Percentiles rank a stretch among this genome's conserved stretches.
These are phyloP conservation scores for Helianthus annuus DNA, from an alignment of 129 eudicot genomes.

Conservation along the genomic window DNA sequence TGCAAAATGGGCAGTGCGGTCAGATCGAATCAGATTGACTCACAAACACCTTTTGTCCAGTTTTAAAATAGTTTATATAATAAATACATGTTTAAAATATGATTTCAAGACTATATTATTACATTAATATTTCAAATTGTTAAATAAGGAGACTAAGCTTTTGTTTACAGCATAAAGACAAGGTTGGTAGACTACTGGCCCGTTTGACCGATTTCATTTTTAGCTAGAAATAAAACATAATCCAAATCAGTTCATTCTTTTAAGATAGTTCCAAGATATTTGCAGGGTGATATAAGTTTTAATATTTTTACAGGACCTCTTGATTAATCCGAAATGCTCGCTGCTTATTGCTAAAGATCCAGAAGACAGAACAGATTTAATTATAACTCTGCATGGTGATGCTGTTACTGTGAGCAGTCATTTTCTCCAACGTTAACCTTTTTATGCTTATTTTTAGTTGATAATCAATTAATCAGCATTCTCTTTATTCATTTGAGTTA, in stretches of 20 bases:
- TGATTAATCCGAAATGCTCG: slow-evolving; percentile 80
- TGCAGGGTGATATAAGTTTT: slow-evolving; percentile 1
- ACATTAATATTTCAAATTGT: neutral
- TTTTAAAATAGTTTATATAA: neutral
- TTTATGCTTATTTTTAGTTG: neutral
- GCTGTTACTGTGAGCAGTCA: slow-evolving; percentile 64
- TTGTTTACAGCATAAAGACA: neutral
- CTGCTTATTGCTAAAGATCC: slow-evolving; percentile 91
- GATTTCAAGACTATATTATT: neutral
- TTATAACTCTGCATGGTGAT: slow-evolving; percentile 81
- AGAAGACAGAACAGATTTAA: slow-evolving; percentile 85
- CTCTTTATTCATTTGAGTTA: neutral
- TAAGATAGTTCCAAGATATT: neutral
- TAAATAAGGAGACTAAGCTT: neutral
- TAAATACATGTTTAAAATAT: neutral
- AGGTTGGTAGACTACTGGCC: neutral
- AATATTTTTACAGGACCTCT: slow-evolving; percentile 69
- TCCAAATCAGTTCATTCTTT: neutral
- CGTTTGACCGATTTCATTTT: neutral
- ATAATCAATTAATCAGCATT: slow-evolving; percentile 2
- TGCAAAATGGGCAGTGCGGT: neutral
- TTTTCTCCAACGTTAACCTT: neutral
- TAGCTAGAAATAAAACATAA: neutral
- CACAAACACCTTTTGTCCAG: neutral
- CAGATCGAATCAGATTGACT: slow-evolving; percentile 2